These are phyloP conservation scores for Globisporangium spinosum DNA, from an alignment of 352 stramenopile genomes.

Conservation along the genomic window DNA sequence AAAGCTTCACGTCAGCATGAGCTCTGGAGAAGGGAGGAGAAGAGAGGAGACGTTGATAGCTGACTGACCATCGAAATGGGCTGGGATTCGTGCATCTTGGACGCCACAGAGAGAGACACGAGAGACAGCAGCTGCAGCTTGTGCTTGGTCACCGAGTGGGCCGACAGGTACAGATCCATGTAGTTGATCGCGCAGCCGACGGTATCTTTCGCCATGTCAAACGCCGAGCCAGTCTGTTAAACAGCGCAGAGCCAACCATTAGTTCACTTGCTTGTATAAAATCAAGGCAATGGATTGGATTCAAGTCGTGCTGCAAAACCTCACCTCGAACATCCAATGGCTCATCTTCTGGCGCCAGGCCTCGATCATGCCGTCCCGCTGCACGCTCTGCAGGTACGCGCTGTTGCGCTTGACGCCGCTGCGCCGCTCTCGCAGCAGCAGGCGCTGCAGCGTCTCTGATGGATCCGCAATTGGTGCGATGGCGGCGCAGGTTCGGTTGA, in stretches of 20 bases:
- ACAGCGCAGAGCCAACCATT: conserved; percentile 1
- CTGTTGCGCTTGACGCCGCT: conserved; percentile 1
- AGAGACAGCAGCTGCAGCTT: conserved; percentile 16
- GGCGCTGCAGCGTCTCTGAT: conserved; percentile 14
- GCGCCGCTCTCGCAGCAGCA: conserved; percentile 10
- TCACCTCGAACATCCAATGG: conserved; percentile 50
- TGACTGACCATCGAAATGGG: conserved; percentile 18
- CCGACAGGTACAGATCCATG: conserved; percentile 17
- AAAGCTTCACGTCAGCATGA: not conserved
- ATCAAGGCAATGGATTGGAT: not conserved
- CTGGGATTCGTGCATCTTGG: conserved; percentile 18
- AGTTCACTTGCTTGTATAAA: not conserved
- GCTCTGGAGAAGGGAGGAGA: not conserved
- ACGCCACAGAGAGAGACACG: conserved; percentile 14
- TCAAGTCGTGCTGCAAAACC: not conserved
- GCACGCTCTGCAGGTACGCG: conserved; percentile 30
- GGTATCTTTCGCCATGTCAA: conserved; percentile 19
- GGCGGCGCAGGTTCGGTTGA: not conserved
- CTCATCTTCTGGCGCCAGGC: conserved; percentile 41
- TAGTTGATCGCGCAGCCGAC: conserved; percentile 15
- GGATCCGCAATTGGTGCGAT: not conserved
- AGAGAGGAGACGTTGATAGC: not conserved
- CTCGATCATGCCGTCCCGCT: conserved; percentile 39
- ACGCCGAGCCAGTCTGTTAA: conserved; percentile 13
- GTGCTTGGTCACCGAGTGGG: conserved; percentile 17